Base-by-base conservation (phyloP, 2,329 filamentous ascomycete genomes). In the Aspergillus pseudotamarii region DNA sequence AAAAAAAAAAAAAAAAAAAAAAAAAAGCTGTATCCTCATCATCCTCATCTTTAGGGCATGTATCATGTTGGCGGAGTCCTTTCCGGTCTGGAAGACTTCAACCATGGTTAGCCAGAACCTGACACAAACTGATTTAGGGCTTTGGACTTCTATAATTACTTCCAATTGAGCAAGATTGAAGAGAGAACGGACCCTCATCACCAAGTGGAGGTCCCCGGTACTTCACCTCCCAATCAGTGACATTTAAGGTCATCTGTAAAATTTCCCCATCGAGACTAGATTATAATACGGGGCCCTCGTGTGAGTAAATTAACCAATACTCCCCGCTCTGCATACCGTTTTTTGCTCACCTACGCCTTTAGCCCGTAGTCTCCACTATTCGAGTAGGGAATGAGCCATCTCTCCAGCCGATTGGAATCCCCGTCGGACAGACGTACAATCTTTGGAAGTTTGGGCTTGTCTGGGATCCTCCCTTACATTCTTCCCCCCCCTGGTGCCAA, bases 401-500 rank as follows among this genome's bases (percentile, higher is more conserved):
- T n/a, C 50, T 53, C 50, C 16, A 21, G 46, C 54, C 60, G n/a
- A 58, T 62, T 62, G 60, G 55, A 62, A 58, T 30, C 45, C 45
- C 45, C 19, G 45, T 26, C 45, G 12, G 45, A 48, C 45, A 26
- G 45, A 48, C 45, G 12, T 26, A 48, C 45, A 23, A 9, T 26
- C 12, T 23, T 26, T 26, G 21, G 14, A 23, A 46, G 21, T 16
- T 26, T 28, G n/a, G 14, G 34, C 14, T 6, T 36, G 34, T 28
- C 57, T 46, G 59, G 58, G 50, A 62, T 59, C 36, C 55, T 58
- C 57, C 45, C 60, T 51, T 43, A 14, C 43, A 26, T 30, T 63
- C 61, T 50, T 58, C 64, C 65, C 67, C 57, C 64, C 64, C 62
- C 62, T 66, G 64, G 48, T 60, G 64, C 62, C 62, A 66, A 64